A percentile compares a stretch with the other conserved stretches of the same genome.
These are phyloP conservation scores for Sarocladiaceae sp. DNA, from an alignment of 2,329 filamentous ascomycete genomes.

Conservation along the genomic window DNA sequence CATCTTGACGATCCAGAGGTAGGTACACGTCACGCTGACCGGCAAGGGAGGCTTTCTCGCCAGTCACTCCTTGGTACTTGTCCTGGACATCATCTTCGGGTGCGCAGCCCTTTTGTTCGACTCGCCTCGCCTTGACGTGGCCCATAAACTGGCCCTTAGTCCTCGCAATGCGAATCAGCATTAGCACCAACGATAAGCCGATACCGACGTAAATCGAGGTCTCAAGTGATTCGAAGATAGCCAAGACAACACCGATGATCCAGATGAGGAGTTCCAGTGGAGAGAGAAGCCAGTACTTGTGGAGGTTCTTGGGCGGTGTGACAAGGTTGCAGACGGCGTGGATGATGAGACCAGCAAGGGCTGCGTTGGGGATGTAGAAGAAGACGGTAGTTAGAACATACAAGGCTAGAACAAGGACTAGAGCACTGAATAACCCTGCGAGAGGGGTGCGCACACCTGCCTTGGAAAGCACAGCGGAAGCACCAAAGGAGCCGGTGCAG, in stretches of 20 bases:
- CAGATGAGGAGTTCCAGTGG: conserved; percentile 73
- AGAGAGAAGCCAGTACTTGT: conserved; percentile 73
- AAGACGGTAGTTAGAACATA: conserved; percentile 76
- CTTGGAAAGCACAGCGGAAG: conserved; percentile 81
- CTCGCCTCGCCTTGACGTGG: conserved; percentile 21
- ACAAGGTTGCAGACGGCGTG: conserved; percentile 77
- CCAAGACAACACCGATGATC: conserved; percentile 64
- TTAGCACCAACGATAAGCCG: conserved; percentile 33
- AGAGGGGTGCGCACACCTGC: conserved; percentile 77
- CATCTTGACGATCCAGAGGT: conserved; percentile 35
- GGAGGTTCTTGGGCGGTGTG: conserved; percentile 67
- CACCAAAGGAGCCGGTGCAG: conserved; percentile 46
- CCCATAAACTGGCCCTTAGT: conserved; percentile 45
- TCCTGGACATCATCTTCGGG: background rate
- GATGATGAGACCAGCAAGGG: conserved; percentile 73
- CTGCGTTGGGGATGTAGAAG: conserved; percentile 72
- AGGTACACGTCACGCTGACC: conserved; percentile 35
- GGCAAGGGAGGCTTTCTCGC: background rate
- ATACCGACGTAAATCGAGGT: conserved; percentile 47
- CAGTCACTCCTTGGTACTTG: conserved; percentile 8
- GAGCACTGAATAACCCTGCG: conserved; percentile 72
- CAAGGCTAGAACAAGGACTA: conserved; percentile 71
- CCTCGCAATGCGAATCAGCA: conserved; percentile 42
- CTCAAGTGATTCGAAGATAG: conserved; percentile 45
- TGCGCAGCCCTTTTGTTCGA: conserved; percentile 7